Percentiles rank a stretch among this genome's conserved stretches.
Evolutionary conservation across 2,329 filamentous ascomycete genomes (phyloP).

Genomic region (Cladosporium sp.): DNA sequence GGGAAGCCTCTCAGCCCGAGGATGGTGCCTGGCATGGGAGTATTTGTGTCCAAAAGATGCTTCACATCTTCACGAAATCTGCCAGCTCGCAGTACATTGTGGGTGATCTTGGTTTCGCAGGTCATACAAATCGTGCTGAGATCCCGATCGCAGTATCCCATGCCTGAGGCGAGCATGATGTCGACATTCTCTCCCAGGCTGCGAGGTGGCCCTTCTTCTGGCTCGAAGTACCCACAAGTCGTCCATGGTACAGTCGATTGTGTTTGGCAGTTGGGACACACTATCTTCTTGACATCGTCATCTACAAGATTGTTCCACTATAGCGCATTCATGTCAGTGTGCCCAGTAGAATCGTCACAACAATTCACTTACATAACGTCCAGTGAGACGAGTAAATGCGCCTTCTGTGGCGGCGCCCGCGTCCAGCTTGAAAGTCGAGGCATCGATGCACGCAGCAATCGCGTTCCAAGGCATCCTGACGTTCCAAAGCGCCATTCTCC

Average conservation of each 20-base stretch:
- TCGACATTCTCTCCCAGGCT: conserved; percentile 21
- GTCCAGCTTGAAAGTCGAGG: conserved; percentile 52
- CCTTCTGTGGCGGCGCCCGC: conserved; percentile 40
- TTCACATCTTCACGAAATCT: conserved; percentile 58
- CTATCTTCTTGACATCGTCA: conserved; percentile 41
- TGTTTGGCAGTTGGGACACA: conserved; percentile 52
- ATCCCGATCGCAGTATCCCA: conserved; percentile 57
- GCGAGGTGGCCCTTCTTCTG: background rate
- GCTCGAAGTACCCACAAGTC: conserved; percentile 34
- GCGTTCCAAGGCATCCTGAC: conserved; percentile 62
- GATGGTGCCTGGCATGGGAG: conserved; percentile 65
- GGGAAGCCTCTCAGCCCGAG: conserved; percentile 54
- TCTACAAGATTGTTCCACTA: conserved; percentile 59
- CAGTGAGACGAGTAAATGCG: conserved; percentile 47
- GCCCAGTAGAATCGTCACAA: background rate
- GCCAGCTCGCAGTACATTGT: conserved; percentile 55
- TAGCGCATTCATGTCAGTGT: conserved; percentile 14
- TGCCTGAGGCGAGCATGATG: conserved; percentile 35
- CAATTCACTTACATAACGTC: conserved; percentile 21
- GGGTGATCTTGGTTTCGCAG: conserved; percentile 50
- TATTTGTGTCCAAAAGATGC: conserved; percentile 40
- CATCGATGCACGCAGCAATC: conserved; percentile 55
- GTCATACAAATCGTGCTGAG: conserved; percentile 41
- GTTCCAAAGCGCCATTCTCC: conserved; percentile 54
- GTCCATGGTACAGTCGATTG: conserved; percentile 56